Conservation (phyloP, 345 rosid species). For the Ailanthus altissimus region DNA sequence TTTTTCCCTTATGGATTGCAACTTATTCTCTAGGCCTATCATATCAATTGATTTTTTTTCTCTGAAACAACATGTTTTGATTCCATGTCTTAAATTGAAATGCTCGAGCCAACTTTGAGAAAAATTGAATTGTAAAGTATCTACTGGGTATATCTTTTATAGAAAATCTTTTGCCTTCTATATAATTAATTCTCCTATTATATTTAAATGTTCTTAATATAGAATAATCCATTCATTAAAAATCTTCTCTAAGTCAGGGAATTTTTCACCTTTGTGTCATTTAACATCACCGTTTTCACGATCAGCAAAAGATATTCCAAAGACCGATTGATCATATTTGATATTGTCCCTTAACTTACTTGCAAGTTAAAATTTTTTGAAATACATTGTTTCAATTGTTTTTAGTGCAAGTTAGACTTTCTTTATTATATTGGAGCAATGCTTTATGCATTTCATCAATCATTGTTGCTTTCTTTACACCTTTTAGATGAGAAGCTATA, state of each 20-base stretch:
- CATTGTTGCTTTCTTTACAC: background rate
- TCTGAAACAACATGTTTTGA: background rate
- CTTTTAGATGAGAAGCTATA: background rate
- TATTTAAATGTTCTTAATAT: background rate
- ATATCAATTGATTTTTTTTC: background rate
- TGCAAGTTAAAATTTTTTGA: background rate
- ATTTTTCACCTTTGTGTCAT: background rate
- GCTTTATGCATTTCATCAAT: background rate
- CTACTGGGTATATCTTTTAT: background rate
- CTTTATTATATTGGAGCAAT: background rate
- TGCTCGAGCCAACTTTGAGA: conserved; percentile 6
- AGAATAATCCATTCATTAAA: background rate
- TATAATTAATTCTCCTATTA: no score
- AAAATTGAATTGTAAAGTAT: background rate
- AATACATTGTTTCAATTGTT: background rate
- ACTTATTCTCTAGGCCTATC: background rate
- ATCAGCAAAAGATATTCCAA: background rate
- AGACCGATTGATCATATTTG: background rate
- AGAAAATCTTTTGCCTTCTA: no score
- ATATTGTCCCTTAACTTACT: background rate
- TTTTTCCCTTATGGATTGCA: background rate
- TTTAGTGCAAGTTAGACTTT: background rate
- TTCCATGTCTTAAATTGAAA: conserved; percentile 8
- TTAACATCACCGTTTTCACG: background rate
- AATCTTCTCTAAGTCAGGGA: background rate